These are phyloP conservation scores for Trematosphaeria pertusa DNA, from an alignment of 2,329 filamentous ascomycete species.

Conservation along the genomic window DNA sequence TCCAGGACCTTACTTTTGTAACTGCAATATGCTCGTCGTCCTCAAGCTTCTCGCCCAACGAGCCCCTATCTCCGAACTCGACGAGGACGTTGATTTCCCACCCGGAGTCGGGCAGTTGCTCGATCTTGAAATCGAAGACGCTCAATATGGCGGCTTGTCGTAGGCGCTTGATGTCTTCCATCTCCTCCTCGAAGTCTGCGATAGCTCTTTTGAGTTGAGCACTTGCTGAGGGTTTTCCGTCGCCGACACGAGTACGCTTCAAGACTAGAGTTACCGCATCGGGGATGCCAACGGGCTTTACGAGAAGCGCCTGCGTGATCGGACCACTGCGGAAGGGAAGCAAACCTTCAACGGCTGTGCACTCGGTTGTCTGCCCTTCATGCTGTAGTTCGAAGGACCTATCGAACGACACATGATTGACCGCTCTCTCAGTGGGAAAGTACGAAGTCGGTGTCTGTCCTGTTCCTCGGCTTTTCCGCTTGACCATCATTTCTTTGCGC, in stretches of 20 bases:
- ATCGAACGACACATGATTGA: slow-evolving; percentile 66
- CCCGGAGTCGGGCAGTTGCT: slow-evolving; percentile 52
- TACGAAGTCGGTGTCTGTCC: slow-evolving; percentile 41
- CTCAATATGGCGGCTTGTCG: slow-evolving; percentile 79
- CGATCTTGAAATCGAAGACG: slow-evolving; percentile 82
- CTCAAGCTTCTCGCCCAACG: slow-evolving; percentile 81
- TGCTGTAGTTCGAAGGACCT: slow-evolving; percentile 70
- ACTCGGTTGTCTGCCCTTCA: slow-evolving; percentile 66
- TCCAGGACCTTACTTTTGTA: slow-evolving; percentile 83
- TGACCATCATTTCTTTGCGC: slow-evolving; percentile 66
- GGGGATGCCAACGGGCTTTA: slow-evolving; percentile 68
- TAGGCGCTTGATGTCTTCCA: slow-evolving; percentile 77
- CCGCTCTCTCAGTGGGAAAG: slow-evolving; percentile 47
- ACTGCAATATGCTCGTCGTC: slow-evolving; percentile 77
- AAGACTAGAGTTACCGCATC: slow-evolving; percentile 66
- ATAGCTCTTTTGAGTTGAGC: slow-evolving; percentile 77
- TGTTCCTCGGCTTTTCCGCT: slow-evolving; percentile 60
- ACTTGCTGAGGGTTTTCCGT: slow-evolving; percentile 66
- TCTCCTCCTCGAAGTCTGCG: slow-evolving; percentile 75
- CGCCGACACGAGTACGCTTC: slow-evolving; percentile 52
- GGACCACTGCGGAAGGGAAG: slow-evolving; percentile 70
- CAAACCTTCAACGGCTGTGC: slow-evolving; percentile 73
- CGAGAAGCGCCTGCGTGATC: slow-evolving; percentile 73
- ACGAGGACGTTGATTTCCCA: slow-evolving; percentile 81
- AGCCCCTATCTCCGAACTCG: slow-evolving; percentile 81